Conservation (phyloP, 768 basidiomycete genomes). For the Xerocomellus dryophilus region DNA sequence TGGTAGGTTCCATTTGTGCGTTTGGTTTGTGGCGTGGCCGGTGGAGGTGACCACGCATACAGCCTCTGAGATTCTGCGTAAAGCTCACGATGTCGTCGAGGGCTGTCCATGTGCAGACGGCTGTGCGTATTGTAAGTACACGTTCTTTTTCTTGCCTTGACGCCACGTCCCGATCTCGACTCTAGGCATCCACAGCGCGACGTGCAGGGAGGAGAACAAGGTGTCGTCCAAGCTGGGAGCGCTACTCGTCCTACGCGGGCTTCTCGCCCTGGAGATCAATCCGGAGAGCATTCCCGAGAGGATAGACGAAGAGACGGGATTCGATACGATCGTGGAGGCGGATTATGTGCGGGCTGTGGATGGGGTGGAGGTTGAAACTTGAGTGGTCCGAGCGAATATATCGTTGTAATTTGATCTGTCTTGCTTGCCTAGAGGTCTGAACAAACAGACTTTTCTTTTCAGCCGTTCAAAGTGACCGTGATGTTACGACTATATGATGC, state of each 20-base stretch:
- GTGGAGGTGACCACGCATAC: slow-evolving; percentile 6
- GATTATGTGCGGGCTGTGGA: slow-evolving; percentile 42
- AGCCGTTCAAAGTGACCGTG: neutral
- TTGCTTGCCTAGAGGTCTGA: neutral
- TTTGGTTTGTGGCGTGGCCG: neutral
- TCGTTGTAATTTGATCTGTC: neutral
- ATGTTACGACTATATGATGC: neutral
- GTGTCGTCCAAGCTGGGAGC: slow-evolving; percentile 79
- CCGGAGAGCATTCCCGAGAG: slow-evolving; percentile 37
- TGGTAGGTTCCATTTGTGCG: slow-evolving; percentile 38
- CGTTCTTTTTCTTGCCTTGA: neutral
- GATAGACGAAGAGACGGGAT: slow-evolving; percentile 27
- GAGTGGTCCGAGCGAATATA: neutral
- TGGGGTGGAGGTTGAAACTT: slow-evolving; percentile 46
- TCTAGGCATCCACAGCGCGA: slow-evolving; percentile 62
- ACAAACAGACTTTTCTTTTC: no score
- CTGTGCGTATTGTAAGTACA: slow-evolving; percentile 60
- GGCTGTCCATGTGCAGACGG: slow-evolving; percentile 66
- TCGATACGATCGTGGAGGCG: slow-evolving; percentile 56
- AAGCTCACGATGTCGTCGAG: slow-evolving; percentile 56
- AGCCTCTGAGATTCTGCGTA: slow-evolving; percentile 56
- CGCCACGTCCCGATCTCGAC: neutral
- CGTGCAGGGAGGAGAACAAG: slow-evolving; percentile 69
- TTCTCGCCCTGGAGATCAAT: slow-evolving; percentile 49
- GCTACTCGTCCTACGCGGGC: slow-evolving; percentile 54